phyloP scores from a whole-genome alignment of 2,329 filamentous ascomycete genomes.

The Hymenotorrendiella dingleyae region DNA sequence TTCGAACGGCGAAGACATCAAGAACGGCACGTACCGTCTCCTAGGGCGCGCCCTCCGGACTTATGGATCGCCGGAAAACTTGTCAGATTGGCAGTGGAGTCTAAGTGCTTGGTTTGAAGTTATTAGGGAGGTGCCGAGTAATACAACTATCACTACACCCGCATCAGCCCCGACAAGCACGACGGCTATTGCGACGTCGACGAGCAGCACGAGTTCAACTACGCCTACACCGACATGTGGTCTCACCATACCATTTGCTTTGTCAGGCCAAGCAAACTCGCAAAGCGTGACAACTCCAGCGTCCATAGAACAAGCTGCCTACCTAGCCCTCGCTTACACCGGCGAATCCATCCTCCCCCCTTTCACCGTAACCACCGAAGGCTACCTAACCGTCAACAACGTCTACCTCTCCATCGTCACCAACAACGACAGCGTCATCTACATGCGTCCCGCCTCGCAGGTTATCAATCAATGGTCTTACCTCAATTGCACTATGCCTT shows the following conservation, averaged over 20 bases:
- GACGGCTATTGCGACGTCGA: background rate
- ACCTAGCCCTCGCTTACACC: background rate
- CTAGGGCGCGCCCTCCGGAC: background rate
- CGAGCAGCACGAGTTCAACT: background rate
- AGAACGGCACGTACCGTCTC: background rate
- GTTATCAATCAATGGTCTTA: background rate
- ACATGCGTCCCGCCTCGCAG: background rate
- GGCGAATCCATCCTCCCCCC: background rate
- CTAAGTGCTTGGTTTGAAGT: background rate
- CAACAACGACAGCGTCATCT: background rate
- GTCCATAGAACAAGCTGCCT: background rate
- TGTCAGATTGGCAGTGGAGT: conserved; percentile 1
- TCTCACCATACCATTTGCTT: background rate
- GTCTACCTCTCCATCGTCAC: background rate
- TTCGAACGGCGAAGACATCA: background rate
- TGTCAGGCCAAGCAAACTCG: background rate
- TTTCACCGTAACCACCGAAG: background rate
- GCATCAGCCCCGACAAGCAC: no score
- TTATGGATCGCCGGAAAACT: background rate
- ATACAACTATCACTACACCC: no score
- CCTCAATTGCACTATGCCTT: no score
- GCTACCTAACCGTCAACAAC: background rate
- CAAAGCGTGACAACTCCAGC: background rate
- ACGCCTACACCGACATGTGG: background rate
- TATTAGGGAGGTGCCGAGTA: background rate